phyloP scores from a whole-genome alignment of 306 rosid species.

The Erythrophleum fordii region DNA sequence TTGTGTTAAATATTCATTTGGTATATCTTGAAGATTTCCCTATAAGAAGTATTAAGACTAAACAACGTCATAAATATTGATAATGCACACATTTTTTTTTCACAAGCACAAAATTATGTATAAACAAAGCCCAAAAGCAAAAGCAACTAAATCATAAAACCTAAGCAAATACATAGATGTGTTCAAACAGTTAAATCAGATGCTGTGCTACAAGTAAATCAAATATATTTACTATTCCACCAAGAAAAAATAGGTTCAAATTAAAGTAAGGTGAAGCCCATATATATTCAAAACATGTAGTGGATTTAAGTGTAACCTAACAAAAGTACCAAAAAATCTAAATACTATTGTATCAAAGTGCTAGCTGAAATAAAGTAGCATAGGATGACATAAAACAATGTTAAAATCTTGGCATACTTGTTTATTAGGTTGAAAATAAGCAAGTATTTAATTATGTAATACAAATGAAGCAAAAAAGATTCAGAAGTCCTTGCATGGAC shows the following conservation, averaged over 20 bases:
- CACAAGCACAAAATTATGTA: neutral
- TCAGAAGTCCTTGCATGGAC: neutral
- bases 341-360: neutral
- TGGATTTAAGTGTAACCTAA: neutral
- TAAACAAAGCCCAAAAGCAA: neutral
- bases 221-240: constrained; percentile 8
- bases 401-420: no score
- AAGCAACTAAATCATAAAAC: neutral
- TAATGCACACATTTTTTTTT: neutral
- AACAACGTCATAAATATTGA: neutral
- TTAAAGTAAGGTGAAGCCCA: neutral
- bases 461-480: neutral
- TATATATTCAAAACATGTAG: neutral
- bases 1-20: no score
- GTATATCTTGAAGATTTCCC: constrained; percentile 94
- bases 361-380: neutral
- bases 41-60: constrained; percentile 26
- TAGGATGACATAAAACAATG: no score
- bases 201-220: neutral
- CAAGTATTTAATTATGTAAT: no score
- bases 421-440: no score
- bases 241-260: neutral
- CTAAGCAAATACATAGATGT: neutral
- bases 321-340: neutral
- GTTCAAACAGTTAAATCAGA: neutral